Evolutionary conservation across 2,329 filamentous ascomycete genomes (phyloP).

Genomic region (Aspergillus uvarum): DNA sequence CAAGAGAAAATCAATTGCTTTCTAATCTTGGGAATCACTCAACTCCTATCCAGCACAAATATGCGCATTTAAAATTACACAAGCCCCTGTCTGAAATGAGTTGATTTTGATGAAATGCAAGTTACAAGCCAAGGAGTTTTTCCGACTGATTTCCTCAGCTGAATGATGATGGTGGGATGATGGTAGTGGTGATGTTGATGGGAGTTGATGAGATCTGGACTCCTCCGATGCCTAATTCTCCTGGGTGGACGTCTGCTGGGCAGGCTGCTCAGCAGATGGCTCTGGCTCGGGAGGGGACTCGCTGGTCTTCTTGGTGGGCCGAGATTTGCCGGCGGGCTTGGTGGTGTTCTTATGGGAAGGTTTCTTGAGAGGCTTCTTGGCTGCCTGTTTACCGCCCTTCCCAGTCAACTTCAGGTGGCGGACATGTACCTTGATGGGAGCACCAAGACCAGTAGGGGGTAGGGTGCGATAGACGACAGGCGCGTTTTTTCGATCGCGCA

Average conservation of each 20-base stretch:
- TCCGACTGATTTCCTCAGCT: too few species aligned
- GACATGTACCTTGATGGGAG: neutral
- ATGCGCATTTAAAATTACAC: neutral
- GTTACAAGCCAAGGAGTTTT: neutral
- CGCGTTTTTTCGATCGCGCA: conserved; percentile 50
- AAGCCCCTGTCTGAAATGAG: too few species aligned
- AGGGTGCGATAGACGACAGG: conserved; percentile 29
- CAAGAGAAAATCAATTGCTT: neutral
- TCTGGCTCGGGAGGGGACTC: neutral
- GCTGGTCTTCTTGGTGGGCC: neutral
- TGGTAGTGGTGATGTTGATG: too few species aligned
- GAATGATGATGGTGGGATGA: too few species aligned
- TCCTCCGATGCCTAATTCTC: neutral
- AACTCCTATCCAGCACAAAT: neutral
- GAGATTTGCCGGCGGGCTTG: neutral
- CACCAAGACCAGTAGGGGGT: neutral
- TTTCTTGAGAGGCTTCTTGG: neutral
- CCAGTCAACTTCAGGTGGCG: too few species aligned
- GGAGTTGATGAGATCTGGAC: too few species aligned
- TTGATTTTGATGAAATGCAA: neutral
- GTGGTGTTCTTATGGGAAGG: neutral
- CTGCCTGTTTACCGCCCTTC: too few species aligned
- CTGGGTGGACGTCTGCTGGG: neutral
- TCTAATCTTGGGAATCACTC: neutral
- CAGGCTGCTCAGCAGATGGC: neutral